Evolutionary conservation across 306 rosid species (phyloP).

Genomic region (Casuarina cunninghamiana): DNA sequence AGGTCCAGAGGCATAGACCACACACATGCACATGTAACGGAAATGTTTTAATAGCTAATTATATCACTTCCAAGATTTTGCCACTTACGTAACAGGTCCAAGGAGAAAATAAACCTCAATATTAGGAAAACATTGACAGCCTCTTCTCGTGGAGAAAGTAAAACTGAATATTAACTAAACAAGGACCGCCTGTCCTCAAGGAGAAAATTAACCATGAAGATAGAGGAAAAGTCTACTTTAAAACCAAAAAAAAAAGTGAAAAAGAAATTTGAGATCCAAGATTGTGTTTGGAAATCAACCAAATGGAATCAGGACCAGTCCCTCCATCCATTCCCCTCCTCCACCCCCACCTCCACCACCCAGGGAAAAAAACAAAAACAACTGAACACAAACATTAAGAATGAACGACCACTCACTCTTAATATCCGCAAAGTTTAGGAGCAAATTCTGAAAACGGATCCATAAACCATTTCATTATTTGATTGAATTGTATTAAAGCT

Average conservation of each 20-base stretch:
- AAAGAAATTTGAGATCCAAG: background rate
- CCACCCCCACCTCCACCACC: background rate
- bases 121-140: background rate
- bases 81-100: background rate
- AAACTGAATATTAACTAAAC: background rate
- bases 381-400: background rate
- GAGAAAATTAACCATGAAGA: background rate
- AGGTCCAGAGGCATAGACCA: background rate
- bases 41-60: background rate
- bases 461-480: background rate
- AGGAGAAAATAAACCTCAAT: background rate
- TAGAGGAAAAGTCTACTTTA: background rate
- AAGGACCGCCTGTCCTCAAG: background rate
- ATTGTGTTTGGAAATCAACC: background rate
- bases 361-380: background rate
- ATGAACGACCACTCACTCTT: background rate
- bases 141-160: background rate
- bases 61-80: background rate
- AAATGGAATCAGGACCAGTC: background rate
- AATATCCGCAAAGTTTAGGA: background rate
- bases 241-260: too few species aligned
- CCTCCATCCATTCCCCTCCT: too few species aligned
- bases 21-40: background rate
- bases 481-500: background rate
- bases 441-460: background rate